Base-by-base conservation (phyloP, 2,329 filamentous ascomycete genomes). In the Elsinoe perseae region DNA sequence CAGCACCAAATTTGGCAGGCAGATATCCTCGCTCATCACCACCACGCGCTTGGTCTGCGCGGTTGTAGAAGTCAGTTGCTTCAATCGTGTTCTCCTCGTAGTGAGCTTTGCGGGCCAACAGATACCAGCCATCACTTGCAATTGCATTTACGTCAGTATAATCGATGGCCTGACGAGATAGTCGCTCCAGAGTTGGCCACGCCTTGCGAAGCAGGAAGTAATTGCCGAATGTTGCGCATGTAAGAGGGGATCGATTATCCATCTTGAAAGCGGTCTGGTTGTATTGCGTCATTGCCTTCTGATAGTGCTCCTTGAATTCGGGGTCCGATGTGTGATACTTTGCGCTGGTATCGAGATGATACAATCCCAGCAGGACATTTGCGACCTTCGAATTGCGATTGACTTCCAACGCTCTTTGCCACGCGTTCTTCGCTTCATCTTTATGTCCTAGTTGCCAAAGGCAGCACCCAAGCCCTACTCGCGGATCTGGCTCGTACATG, bases 381-480 rank as follows among this genome's bases (percentile, higher is more conserved):
- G 91, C 91, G 59, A 90, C 82, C 73, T 95, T 96, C 20, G 90
- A 95, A 21, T 90, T 81, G 0, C 88, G 84, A 65, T 85, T 84
- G 69, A 96, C 80, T 67, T 95, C 88, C 25, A 96, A 73, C 10
- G 86, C 84, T 61, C 93, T 80, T 67, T 95, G 87, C 93, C 93
- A 98, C 10, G 93, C 92, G 48, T 78, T 76, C 67, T 88, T 92
- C 6, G 95, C 93, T 65, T 95, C 89, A 30, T 95, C 89, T 70
- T 95, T 96, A 76, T 89, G 90, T 9, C 91, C 91, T 25, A 98
- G 78, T 70, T 95, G 89, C 93, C 95, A 98, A 70, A 96, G 86
- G 75, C 93, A 98, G 71, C 89, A 93, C 44, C 93, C 93, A 66
- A 98, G 92, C 56, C 93, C 93, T 63, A 98, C 92, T 64, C 95